Evolutionary conservation across 1,284 basidiomycete species (phyloP), one percentile per base, ranked within the genome.

Genomic region (Ceratobasidium sp.): DNA sequence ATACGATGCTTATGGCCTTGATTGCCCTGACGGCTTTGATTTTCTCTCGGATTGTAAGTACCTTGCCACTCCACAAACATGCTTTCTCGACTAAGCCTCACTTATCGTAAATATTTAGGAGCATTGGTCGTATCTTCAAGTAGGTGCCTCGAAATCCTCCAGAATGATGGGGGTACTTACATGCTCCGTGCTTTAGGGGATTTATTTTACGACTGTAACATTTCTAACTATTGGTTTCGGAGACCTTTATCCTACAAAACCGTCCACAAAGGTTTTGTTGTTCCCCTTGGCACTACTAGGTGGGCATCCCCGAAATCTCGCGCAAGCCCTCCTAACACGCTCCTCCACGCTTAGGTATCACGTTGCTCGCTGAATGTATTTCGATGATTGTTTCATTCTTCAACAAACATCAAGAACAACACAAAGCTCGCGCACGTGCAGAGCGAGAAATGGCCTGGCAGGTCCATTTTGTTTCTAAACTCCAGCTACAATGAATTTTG

Each of bases 1-100:
- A 85, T 77, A 84, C 84, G 0, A 74, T 83, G 35, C 83, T 87
- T 78, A 82, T 86, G 23, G 79, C 80, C 27, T 82, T 86, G 35
- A 78, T 86, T 66, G 85, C 52, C 12, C 38, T 81, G 30, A 65
- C 78, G 16, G 79, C 81, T 5, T 65, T 81, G 27, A 78, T 80
- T 38, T 79, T 79, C 62, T 81, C 81, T 16, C 44, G 71, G 41
- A 68, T 81, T 44, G 80, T 81, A 54, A 77, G 80, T 74, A 12
- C 3, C 38, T 38, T 35, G 10, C 7, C 14, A 18, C 35, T 33
- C 18, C 6, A 18, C 12, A 52, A 20, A 46, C 46, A 0, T 54
- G 5, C 27, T 4, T 10, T 10, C 5, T 41, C 60, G 27, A 75
- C 48, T 23, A 46, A n/a, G n/a, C 7, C 30, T 20, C 16, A 20